A percentile compares a stretch with the other conserved stretches of the same genome.
These are phyloP conservation scores for Dendrocalamus latiflorus DNA, from an alignment of 202 grass and related monocot genomes.

Conservation along the genomic window DNA sequence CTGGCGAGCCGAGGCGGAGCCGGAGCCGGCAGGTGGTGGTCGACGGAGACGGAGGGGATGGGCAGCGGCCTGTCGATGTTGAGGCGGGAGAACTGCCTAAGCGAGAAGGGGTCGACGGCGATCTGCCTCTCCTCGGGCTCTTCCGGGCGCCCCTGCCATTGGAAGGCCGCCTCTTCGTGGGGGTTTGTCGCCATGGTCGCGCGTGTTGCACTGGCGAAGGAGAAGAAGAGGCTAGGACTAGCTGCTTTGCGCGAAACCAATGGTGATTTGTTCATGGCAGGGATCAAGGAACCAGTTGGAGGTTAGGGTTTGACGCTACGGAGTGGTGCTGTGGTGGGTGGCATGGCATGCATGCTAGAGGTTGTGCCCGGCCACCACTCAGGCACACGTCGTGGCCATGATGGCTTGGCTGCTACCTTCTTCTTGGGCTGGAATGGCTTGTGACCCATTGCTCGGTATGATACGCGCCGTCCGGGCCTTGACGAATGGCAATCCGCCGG, in stretches of 20 bases:
- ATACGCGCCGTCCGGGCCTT: too few species aligned
- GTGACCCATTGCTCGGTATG: too few species aligned
- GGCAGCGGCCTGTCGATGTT: constrained; percentile 56
- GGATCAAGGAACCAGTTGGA: background rate
- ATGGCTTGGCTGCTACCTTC: background rate
- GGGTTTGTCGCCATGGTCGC: constrained; percentile 5
- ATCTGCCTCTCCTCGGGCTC: constrained; percentile 38
- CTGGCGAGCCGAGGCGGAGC: constrained; percentile 13
- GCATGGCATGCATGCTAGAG: background rate
- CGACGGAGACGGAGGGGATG: too few species aligned
- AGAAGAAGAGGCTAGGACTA: background rate
- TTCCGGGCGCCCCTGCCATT: background rate
- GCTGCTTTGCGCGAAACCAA: background rate
- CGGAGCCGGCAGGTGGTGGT: too few species aligned
- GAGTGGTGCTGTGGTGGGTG: background rate
- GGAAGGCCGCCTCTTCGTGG: background rate
- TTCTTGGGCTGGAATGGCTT: background rate
- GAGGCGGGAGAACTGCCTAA: constrained; percentile 47
- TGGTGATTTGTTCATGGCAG: background rate
- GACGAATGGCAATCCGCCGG: too few species aligned
- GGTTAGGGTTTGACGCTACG: background rate
- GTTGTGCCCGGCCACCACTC: background rate
- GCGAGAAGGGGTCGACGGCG: constrained; percentile 38
- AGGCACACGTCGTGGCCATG: too few species aligned
- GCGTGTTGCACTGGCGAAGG: background rate